These are phyloP conservation scores for Didymella keratinophila DNA, from an alignment of 2,329 filamentous ascomycete species.

Conservation along the genomic window DNA sequence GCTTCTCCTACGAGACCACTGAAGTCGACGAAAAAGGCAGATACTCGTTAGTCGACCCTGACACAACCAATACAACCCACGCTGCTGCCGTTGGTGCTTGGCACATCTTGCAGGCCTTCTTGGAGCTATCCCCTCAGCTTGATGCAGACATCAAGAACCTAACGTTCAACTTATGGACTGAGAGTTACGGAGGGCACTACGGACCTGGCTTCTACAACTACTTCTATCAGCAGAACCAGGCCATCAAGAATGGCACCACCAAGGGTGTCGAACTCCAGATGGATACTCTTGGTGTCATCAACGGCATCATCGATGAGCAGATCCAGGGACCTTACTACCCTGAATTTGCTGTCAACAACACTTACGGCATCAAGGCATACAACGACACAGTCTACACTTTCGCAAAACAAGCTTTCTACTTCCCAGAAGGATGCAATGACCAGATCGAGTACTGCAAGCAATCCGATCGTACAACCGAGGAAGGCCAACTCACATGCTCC, in stretches of 20 bases:
- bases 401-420: constrained; percentile 56
- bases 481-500: constrained; percentile 48
- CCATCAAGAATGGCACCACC: constrained; percentile 58
- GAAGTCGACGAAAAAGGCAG: constrained; percentile 35
- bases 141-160: constrained; percentile 61
- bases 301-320: constrained; percentile 62
- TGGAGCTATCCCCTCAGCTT: constrained; percentile 50
- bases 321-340: constrained; percentile 58
- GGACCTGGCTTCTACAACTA: constrained; percentile 63
- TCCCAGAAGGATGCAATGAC: constrained; percentile 61
- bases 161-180: constrained; percentile 60
- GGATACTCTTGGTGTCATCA: constrained; percentile 63
- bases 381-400: constrained; percentile 56
- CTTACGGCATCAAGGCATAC: constrained; percentile 60
- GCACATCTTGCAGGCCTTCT: constrained; percentile 49
- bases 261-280: constrained; percentile 61
- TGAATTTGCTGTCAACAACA: constrained; percentile 58
- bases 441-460: constrained; percentile 57
- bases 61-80: constrained; percentile 45
- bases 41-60: constrained; percentile 43
- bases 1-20: constrained; percentile 51
- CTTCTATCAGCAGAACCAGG: constrained; percentile 64
- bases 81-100: constrained; percentile 47
- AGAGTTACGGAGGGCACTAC: constrained; percentile 58
- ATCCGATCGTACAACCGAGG: constrained; percentile 32